Percentiles rank a stretch among this genome's conserved stretches.
These are phyloP conservation scores for Solanum sejunctum DNA, from an alignment of 257 asterid genomes.

Conservation along the genomic window DNA sequence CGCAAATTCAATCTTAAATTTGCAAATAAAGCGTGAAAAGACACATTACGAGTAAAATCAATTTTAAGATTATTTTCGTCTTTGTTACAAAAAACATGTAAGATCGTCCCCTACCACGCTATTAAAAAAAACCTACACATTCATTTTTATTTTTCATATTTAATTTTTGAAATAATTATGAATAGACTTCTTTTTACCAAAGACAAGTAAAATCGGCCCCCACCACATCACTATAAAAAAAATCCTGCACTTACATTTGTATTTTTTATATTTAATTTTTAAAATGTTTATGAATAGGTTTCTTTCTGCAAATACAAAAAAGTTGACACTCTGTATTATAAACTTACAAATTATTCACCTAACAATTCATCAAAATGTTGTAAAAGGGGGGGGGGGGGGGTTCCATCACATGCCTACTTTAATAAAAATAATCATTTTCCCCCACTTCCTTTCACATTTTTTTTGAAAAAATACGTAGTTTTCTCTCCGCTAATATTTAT, in stretches of 20 bases:
- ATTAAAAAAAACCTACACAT: too few relatives aligned
- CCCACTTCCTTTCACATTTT: neutral
- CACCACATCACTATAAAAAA: neutral
- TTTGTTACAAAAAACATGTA: too few relatives aligned
- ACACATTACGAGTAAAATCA: too few relatives aligned
- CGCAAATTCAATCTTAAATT: too few relatives aligned
- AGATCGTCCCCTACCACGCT: too few relatives aligned
- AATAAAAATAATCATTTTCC: neutral
- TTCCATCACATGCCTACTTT: slow-evolving; percentile 15
- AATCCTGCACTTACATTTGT: neutral
- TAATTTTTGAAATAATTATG: neutral
- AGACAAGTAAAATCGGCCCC: neutral
- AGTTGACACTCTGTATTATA: neutral
- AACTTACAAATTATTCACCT: slow-evolving; percentile 10
- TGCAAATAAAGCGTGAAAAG: too few relatives aligned
- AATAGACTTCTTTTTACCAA: neutral
- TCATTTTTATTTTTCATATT: too few relatives aligned
- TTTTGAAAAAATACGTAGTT: too few relatives aligned
- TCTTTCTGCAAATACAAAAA: neutral
- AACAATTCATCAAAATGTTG: neutral
- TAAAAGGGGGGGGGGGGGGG: neutral
- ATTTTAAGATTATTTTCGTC: too few relatives aligned
- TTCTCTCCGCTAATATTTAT: too few relatives aligned
- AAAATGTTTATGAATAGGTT: neutral
- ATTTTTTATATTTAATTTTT: neutral